Base-by-base conservation (phyloP, 176 grass and related monocot genomes). In the Phoenix roebelenii region DNA sequence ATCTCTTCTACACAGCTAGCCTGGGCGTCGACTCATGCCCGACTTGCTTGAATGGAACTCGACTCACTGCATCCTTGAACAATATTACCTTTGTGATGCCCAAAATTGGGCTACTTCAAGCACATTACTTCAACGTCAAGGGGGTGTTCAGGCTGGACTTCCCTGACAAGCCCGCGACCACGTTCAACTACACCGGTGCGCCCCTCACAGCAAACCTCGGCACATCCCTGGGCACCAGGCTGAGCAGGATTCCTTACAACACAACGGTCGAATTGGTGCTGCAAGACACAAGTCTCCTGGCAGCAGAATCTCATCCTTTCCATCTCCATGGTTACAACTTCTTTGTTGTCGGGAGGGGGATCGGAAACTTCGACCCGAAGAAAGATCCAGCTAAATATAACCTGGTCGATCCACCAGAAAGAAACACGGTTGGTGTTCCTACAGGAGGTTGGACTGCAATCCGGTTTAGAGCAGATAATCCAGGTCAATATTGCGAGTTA, bases 321-420 rank as follows among this genome's bases (percentile, higher is more conserved):
- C 84, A 83, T 56, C 72, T 88, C 54, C 84, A 87, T 30, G 84
- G 79, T 3, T 56, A 88, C 79, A 88, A 83, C 54, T 88, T 87
- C 72, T 83, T 83, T 50, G 71, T 88, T 23, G 73, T 88, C 61
- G 84, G 79, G 18, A 74, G 61, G 30, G 84, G 79, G 24, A 65
- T 72, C 51, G 71, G 79, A 20, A 83, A 88, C 65, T 88, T 88
- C 39, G 79, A 88, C 67, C 79, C 79, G 10, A 57, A n/a, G 26
- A 76, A 60, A 51, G 79, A 83, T 54, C 79, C 75, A 1, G 51
- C 52, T 23, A 69, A 26, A 16, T 88, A 71, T 63, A 88, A 88
- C 50, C 74, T 88, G 71, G 71, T 83, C 0, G 84, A 88, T 59
- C 84, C 79, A 7, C 84, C 75, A 32, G 84, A 87, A 61, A 66